Conservation (phyloP, 2,329 filamentous ascomycete genomes). For the Beauveria sp. region DNA sequence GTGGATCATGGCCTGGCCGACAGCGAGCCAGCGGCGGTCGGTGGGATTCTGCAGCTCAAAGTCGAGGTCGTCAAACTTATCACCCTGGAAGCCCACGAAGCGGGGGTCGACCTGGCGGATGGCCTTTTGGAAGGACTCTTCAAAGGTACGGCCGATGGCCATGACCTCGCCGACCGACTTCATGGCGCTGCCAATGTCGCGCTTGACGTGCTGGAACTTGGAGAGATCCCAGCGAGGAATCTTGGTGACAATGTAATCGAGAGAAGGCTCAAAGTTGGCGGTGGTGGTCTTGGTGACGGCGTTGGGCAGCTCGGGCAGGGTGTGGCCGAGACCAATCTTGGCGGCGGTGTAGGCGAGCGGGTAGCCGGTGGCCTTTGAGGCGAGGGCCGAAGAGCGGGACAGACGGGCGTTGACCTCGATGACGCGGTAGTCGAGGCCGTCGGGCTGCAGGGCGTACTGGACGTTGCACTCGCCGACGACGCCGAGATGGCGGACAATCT, state of each 20-base stretch:
- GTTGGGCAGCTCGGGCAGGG: constrained; percentile 89
- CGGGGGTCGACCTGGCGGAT: constrained; percentile 93
- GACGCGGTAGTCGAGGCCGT: constrained; percentile 94
- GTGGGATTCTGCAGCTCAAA: constrained; percentile 86
- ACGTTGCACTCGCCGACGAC: constrained; percentile 99
- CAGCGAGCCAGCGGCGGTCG: constrained; percentile 92
- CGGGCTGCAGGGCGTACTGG: constrained; percentile 92
- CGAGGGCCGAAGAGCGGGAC: constrained; percentile 91
- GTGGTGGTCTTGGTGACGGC: constrained; percentile 98
- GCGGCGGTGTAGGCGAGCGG: constrained; percentile 95
- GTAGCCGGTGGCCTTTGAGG: constrained; percentile 97
- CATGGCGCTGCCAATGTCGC: constrained; percentile 96
- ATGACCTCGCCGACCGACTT: constrained; percentile 99
- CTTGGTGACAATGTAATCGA: constrained; percentile 98
- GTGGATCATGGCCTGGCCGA: constrained; percentile 96
- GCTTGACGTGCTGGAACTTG: constrained; percentile 99
- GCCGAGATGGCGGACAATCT: constrained; percentile 93
- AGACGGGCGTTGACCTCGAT: constrained; percentile 99
- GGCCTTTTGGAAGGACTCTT: constrained; percentile 98
- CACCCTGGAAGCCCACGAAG: constrained; percentile 89
- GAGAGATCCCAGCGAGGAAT: constrained; percentile 96
- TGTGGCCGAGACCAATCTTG: constrained; percentile 96
- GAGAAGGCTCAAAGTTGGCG: constrained; percentile 94
- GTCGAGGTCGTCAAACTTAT: constrained; percentile 89
- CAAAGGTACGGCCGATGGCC: constrained; percentile 97